Percentiles rank a stretch among this genome's conserved stretches.
Evolutionary conservation across 1,284 basidiomycete genomes (phyloP).

Genomic region (Malassezia caprae): DNA sequence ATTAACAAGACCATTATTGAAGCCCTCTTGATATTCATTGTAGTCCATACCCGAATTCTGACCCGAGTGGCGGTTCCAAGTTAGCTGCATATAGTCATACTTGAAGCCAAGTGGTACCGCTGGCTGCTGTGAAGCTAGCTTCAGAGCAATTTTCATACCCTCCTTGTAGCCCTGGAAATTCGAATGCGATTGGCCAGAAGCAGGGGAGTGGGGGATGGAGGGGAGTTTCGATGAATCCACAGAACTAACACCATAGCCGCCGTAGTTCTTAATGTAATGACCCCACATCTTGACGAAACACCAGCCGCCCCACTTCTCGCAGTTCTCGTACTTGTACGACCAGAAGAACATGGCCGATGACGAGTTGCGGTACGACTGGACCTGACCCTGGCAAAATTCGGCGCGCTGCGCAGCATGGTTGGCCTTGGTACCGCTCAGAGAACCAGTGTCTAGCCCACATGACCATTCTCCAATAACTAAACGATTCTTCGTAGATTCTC

Average conservation of each 20-base stretch:
- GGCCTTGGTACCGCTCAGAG: conserved; percentile 54
- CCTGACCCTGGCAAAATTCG: conserved; percentile 59
- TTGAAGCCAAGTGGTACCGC: not conserved
- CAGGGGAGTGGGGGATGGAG: not conserved
- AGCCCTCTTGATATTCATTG: not conserved
- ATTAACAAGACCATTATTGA: not conserved
- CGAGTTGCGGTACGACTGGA: conserved; percentile 56
- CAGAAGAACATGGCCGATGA: conserved; percentile 65
- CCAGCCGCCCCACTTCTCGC: conserved; percentile 40
- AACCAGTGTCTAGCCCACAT: conserved; percentile 57
- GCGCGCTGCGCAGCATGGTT: conserved; percentile 50
- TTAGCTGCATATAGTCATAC: not conserved
- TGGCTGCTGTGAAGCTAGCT: not conserved
- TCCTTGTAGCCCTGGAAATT: not conserved
- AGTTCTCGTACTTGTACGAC: conserved; percentile 53
- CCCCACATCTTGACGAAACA: conserved; percentile 32
- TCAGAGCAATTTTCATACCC: not conserved
- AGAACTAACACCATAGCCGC: not conserved
- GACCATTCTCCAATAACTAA: conserved; percentile 55
- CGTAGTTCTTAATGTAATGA: conserved; percentile 23
- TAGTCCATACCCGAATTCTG: not conserved
- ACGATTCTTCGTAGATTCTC: conserved; percentile 51
- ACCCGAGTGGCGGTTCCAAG: not conserved
- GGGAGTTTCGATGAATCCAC: not conserved
- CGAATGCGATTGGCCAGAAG: not conserved